A percentile compares a stretch with the other conserved stretches of the same genome.
phyloP scores from a whole-genome alignment of 2,329 filamentous ascomycete species.

The Pyricularia grisea region DNA sequence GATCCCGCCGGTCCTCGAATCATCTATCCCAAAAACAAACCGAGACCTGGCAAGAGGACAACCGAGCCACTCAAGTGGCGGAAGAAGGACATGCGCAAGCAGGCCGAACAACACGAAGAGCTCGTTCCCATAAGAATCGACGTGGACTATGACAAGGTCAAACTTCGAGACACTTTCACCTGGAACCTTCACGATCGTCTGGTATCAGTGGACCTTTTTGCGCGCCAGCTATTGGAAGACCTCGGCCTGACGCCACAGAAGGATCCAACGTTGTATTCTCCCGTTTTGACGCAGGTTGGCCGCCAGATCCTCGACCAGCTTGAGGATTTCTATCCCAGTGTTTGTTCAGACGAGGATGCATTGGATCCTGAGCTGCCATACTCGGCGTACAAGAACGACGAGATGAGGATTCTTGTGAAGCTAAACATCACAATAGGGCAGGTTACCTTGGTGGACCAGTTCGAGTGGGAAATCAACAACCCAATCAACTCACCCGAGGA shows the following conservation, averaged over 20 bases:
- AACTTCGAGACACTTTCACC: constrained; percentile 92
- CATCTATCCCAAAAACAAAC: constrained; percentile 71
- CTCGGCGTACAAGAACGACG: constrained; percentile 93
- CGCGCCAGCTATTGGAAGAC: constrained; percentile 84
- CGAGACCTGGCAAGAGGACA: constrained; percentile 66
- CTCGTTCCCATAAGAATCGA: constrained; percentile 86
- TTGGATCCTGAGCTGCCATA: constrained; percentile 87
- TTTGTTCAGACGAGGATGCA: constrained; percentile 81
- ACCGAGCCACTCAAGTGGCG: constrained; percentile 64
- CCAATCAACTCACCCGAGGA: constrained; percentile 88
- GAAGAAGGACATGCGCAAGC: constrained; percentile 71
- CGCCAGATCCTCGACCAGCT: constrained; percentile 81
- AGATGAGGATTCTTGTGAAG: constrained; percentile 94
- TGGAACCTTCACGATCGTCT: constrained; percentile 95
- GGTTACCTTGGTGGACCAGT: constrained; percentile 90
- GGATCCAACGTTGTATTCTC: constrained; percentile 30
- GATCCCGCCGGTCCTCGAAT: constrained; percentile 49
- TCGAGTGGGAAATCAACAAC: constrained; percentile 99
- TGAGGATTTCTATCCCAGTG: constrained; percentile 85
- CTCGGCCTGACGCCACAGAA: constrained; percentile 69
- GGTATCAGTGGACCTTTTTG: constrained; percentile 71
- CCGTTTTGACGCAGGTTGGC: constrained; percentile 50
- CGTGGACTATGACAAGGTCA: constrained; percentile 91
- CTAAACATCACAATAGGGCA: constrained; percentile 96
- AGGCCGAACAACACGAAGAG: constrained; percentile 86